Base-by-base conservation (phyloP, 495 filamentous ascomycete genomes). In the Aspergillus egyptiacus region DNA sequence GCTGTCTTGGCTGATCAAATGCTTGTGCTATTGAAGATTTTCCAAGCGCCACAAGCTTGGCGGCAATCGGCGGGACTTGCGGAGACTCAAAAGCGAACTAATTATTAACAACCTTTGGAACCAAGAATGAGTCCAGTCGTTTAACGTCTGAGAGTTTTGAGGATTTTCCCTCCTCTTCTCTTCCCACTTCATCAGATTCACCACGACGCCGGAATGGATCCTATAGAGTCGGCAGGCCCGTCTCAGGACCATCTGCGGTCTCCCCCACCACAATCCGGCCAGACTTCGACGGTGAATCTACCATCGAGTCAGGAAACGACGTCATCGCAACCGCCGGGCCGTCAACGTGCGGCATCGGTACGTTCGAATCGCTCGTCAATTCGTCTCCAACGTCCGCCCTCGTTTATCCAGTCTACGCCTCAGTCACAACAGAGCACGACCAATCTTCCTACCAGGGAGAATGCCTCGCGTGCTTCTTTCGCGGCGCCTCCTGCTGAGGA, bases 331-430 rank as follows among this genome's bases (percentile, higher is more conserved):
- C 40, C 24, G 10, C 19, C 22, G 11, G 33, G 25, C 11, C 56
- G 27, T 36, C 57, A 18, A 23, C 59, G 38, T 33, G 52, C 47
- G 46, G 41, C 41, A 5, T 59, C 51, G 20, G 57, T 60, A 10
- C 62, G 62, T 6, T 41, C 64, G 3, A 68, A 67, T 23, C 64
- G 68, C 18, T 68, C 70, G 13, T 70, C 68, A 49, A 71, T 73
- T 37, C 63, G 68, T 15, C 48, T 73, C 10, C 58, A 60, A 20
- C 70, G 70, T 27, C 53, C 69, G 5, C 58, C 66, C 5, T 71
- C 68, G 8, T 35, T 47, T 47, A 58, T 47, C 17, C 41, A 40
- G n/a, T 35, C 15, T 46, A 23, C 17, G 23, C 36, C 35, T 15
- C 48, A 51, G 24, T 32, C 17, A 18, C 53, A 35, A n/a, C 44